These are phyloP conservation scores for Stevia rebaudiana DNA, from an alignment of 140 eudicot species.

Conservation along the genomic window DNA sequence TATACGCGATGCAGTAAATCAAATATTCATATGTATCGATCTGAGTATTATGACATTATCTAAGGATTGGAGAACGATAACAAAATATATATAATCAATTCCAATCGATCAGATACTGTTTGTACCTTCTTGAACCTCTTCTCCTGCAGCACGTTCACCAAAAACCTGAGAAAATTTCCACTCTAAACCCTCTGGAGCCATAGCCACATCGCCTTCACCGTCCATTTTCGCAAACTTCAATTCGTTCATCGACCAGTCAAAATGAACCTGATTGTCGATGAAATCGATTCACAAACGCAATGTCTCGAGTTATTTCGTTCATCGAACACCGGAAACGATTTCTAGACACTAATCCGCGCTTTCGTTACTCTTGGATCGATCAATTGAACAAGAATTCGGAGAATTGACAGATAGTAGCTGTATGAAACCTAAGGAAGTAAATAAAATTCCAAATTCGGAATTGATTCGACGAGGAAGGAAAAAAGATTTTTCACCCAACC, in stretches of 20 bases:
- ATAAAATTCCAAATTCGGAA: neutral
- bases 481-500: slow-evolving; percentile 9
- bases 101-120: neutral
- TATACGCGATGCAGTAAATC: no score
- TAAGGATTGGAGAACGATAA: neutral
- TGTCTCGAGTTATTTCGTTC: slow-evolving; percentile 5
- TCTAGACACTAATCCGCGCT: slow-evolving; percentile 14
- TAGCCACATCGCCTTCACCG: slow-evolving; percentile 41
- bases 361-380: neutral
- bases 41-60: neutral
- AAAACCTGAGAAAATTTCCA: slow-evolving; percentile 90
- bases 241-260: neutral
- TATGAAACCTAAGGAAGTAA: neutral
- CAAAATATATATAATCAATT: neutral
- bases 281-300: slow-evolving; percentile 5
- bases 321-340: slow-evolving; percentile 7
- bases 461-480: slow-evolving; percentile 15
- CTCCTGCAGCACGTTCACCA: slow-evolving; percentile 80
- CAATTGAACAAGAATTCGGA: slow-evolving; percentile 11
- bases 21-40: neutral
- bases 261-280: slow-evolving; percentile 17
- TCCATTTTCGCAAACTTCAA: slow-evolving; percentile 30
- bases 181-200: slow-evolving; percentile 48
- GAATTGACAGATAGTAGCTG: slow-evolving; percentile 1
- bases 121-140: slow-evolving; percentile 28